These are phyloP conservation scores for Pelargonium cotyledonis DNA, from an alignment of 441 rosid genomes.

Conservation along the genomic window DNA sequence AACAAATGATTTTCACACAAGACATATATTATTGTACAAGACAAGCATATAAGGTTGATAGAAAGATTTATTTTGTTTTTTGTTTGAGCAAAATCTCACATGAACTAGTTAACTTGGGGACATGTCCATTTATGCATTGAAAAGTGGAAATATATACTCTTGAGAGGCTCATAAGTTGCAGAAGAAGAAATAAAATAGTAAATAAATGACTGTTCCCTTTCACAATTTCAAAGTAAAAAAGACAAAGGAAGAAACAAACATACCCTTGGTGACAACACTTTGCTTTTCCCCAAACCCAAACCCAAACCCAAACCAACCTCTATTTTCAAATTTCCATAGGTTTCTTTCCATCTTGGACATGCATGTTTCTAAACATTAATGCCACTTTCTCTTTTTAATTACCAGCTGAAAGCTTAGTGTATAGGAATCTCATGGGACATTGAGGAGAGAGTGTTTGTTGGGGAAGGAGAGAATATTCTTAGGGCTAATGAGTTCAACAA, in stretches of 20 bases:
- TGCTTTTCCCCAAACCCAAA: constrained; percentile 41
- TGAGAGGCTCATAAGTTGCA: background rate
- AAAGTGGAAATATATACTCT: background rate
- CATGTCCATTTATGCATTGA: background rate
- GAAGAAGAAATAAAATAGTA: background rate
- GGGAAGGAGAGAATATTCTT: constrained; percentile 82
- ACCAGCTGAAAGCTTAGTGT: background rate
- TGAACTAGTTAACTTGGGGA: background rate
- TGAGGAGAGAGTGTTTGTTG: constrained; percentile 26
- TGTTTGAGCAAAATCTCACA: background rate
- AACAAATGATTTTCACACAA: too few species aligned
- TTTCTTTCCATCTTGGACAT: constrained; percentile 6
- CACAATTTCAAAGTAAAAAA: constrained; percentile 22
- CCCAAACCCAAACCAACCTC: background rate
- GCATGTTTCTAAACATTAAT: background rate
- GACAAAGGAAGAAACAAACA: constrained; percentile 50
- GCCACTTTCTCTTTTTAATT: too few species aligned
- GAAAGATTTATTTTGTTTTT: background rate
- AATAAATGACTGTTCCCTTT: background rate
- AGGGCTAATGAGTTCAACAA: constrained; percentile 70
- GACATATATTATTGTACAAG: too few species aligned
- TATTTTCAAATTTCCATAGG: constrained; percentile 13
- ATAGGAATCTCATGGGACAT: constrained; percentile 8
- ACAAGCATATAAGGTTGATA: too few species aligned
- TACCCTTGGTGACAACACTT: constrained; percentile 53